Percentiles rank a stretch among this genome's conserved stretches.
These are phyloP conservation scores for Umbilicus rupestris DNA, from an alignment of 164 flowering plant species.

Conservation along the genomic window DNA sequence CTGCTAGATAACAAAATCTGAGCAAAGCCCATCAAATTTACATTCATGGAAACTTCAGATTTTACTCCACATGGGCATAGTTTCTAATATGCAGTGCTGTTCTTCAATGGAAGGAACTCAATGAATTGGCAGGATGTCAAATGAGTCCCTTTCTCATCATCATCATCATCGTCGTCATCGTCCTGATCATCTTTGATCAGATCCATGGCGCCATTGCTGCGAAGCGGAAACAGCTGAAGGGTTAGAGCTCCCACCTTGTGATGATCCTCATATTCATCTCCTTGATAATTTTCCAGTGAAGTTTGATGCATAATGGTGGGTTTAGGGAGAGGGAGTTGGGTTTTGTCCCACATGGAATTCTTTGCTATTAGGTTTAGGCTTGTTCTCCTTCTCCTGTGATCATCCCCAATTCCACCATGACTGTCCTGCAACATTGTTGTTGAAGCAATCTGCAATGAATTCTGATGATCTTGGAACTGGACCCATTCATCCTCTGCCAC, in stretches of 20 bases:
- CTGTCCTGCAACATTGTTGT: conserved; percentile 51
- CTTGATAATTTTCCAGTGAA: not conserved
- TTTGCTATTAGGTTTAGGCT: not conserved
- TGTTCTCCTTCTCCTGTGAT: conserved; percentile 5
- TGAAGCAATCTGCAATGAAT: conserved; percentile 37
- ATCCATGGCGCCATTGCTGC: conserved; percentile 14
- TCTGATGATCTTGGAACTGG: conserved; percentile 22
- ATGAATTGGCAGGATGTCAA: conserved; percentile 34
- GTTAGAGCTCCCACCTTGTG: conserved; percentile 33
- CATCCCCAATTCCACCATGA: conserved; percentile 16
- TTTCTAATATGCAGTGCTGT: conserved; percentile 15
- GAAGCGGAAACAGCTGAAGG: conserved; percentile 59
- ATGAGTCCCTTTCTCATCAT: conserved; percentile 11
- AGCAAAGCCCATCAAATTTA: not conserved
- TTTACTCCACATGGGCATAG: not conserved
- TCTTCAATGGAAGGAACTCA: conserved; percentile 66
- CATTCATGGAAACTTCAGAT: not conserved
- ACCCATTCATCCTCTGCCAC: conserved; percentile 17
- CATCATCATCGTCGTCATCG: conserved; percentile 14
- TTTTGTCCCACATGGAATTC: not conserved
- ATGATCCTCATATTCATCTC: not conserved
- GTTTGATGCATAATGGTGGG: not conserved
- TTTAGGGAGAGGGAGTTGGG: not conserved
- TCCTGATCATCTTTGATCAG: conserved; percentile 11
- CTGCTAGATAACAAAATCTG: not conserved